Conservation (phyloP, 148 eudicot genomes). For the Simmondsia chinensis region DNA sequence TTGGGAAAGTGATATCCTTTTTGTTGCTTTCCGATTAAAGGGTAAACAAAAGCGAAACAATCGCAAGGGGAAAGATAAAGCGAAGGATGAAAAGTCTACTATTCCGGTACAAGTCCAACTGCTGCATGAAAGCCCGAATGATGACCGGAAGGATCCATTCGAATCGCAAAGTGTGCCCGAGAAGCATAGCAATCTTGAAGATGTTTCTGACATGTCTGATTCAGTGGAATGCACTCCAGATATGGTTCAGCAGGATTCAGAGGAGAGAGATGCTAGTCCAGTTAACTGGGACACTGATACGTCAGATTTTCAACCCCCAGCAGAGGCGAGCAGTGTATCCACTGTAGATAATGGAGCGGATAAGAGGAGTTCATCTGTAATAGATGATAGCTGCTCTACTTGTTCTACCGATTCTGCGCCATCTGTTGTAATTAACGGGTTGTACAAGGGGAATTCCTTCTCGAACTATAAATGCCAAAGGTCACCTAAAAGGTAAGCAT, state of each 20-base stretch:
- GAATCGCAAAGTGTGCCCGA: constrained; percentile 33
- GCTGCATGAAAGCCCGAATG: constrained; percentile 20
- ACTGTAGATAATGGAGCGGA: constrained; percentile 54
- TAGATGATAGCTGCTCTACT: constrained; percentile 85
- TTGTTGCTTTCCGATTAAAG: constrained; percentile 20
- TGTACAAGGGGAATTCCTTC: constrained; percentile 31
- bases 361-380: constrained; percentile 32
- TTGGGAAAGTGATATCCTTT: constrained; percentile 7
- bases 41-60: constrained; percentile 80
- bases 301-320: constrained; percentile 49
- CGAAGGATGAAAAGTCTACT: constrained; percentile 50
- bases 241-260: constrained; percentile 53
- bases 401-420: constrained; percentile 77
- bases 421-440: constrained; percentile 39
- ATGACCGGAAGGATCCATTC: constrained; percentile 24
- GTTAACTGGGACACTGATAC: constrained; percentile 74
- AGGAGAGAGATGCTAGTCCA: constrained; percentile 61
- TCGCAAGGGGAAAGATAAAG: constrained; percentile 77
- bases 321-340: constrained; percentile 39
- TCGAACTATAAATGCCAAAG: constrained; percentile 33
- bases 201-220: constrained; percentile 75
- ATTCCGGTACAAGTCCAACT: constrained; percentile 28
- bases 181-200: constrained; percentile 51
- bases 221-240: constrained; percentile 44
- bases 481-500: constrained; percentile 48